phyloP scores from a whole-genome alignment of 1,284 basidiomycete species.

The Peniophora sp. region DNA sequence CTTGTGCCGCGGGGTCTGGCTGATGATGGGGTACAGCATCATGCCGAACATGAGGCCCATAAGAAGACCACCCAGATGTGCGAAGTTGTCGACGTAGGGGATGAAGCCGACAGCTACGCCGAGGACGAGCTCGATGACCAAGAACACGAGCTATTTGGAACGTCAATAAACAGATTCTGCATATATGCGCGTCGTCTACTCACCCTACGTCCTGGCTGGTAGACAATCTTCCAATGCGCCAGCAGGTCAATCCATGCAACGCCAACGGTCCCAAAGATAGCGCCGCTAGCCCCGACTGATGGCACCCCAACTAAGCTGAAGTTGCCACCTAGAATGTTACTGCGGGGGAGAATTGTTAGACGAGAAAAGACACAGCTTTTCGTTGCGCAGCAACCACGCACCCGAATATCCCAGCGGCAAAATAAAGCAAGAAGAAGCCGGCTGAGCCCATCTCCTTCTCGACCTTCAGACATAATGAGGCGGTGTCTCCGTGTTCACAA shows the following conservation, averaged over 20 bases:
- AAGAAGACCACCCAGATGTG: constrained; percentile 72
- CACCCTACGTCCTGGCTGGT: constrained; percentile 72
- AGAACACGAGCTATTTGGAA: constrained; percentile 54
- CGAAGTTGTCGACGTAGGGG: constrained; percentile 76
- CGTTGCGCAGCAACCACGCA: constrained; percentile 22
- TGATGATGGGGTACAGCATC: constrained; percentile 87
- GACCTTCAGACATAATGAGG: constrained; percentile 38
- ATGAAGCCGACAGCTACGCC: constrained; percentile 85
- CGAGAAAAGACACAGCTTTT: background rate
- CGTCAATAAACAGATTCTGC: background rate
- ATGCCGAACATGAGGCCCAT: constrained; percentile 82
- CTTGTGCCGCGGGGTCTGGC: constrained; percentile 64
- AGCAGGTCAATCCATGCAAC: constrained; percentile 83
- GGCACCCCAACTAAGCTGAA: constrained; percentile 87
- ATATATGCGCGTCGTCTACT: constrained; percentile 12
- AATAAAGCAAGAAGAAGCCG: constrained; percentile 78
- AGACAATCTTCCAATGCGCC: constrained; percentile 88
- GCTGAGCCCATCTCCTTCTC: constrained; percentile 83
- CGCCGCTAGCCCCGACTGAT: constrained; percentile 89
- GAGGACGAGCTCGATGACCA: constrained; percentile 78
- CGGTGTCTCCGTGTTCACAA: constrained; percentile 1
- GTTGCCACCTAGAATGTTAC: constrained; percentile 85
- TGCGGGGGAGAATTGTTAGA: constrained; percentile 18
- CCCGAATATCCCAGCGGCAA: constrained; percentile 89
- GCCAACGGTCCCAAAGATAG: constrained; percentile 88